Conservation (phyloP, 106 monocot genomes). For the Narthecium ossifragum region DNA sequence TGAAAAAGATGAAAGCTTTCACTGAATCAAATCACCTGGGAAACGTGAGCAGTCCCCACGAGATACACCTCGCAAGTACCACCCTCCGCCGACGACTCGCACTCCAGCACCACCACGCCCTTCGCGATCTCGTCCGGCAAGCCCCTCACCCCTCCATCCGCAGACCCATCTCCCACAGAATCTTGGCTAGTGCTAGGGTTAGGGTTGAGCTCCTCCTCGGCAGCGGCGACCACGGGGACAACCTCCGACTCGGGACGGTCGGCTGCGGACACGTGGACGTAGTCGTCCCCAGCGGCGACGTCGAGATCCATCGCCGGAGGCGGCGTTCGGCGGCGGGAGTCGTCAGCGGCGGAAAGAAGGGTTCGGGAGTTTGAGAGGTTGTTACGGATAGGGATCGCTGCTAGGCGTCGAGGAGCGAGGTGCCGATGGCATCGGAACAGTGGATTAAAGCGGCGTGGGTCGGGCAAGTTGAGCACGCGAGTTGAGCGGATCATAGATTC, state of each 20-base stretch:
- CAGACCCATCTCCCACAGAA: background rate
- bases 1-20: background rate
- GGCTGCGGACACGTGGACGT: background rate
- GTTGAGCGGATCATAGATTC: conserved; percentile 16
- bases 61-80: conserved; percentile 71
- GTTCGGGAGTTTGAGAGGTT: background rate
- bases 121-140: conserved; percentile 53
- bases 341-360: background rate
- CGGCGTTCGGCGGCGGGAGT: background rate
- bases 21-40: conserved; percentile 32
- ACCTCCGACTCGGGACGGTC: background rate
- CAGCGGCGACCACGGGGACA: background rate
- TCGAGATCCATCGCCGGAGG: background rate
- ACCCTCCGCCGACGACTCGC: conserved; percentile 63
- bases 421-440: background rate
- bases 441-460: background rate
- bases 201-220: background rate
- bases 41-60: conserved; percentile 84
- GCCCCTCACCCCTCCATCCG: conserved; percentile 15
- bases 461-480: conserved; percentile 4
- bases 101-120: conserved; percentile 52
- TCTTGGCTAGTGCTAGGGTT: too few species aligned
- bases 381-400: background rate
- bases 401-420: background rate
- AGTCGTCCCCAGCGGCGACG: background rate